Evolutionary conservation across 2,329 filamentous ascomycete species (phyloP), one percentile per base, ranked within the genome.

Genomic region (Alternaria novae-zelandiae): DNA sequence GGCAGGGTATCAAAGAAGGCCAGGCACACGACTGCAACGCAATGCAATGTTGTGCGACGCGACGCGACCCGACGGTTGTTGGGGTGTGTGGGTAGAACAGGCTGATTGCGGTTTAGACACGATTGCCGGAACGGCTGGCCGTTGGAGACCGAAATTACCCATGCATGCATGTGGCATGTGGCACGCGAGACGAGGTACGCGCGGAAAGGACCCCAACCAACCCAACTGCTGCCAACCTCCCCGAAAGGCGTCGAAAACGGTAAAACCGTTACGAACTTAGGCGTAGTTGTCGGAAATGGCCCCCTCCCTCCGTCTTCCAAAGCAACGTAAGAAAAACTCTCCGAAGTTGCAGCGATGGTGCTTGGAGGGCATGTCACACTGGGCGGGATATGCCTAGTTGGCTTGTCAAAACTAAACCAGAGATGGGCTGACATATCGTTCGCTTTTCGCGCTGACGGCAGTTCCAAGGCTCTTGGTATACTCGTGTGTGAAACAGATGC

Each of bases 281-380:
- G 36, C n/a, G n/a, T n/a, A 17, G 36, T 41, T 17, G 36, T 41
- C 36, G 36, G 36, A 41, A 41, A 41, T 3, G 36, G 36, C n/a
- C n/a, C 36, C 32, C 32, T 17, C 36, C 15, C 36, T 41, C 36
- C 36, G 28, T 51, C 28, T 6, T 21, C n/a, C 12, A 53, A 30
- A 51, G 49, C 17, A 23, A 21, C 36, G 32, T n/a, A 36, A 41
- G 10, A 23, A 41, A 53, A 36, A 41, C 15, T 41, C 20, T 21
- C 49, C 49, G 49, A 53, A n/a, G 49, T 41, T 53, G 49, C 49
- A 53, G 49, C 49, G 49, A 41, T 53, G 49, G 49, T 36, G 49
- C 30, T 41, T 53, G 49, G 49, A 51, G 49, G 28, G 20, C 17
- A 36, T 9, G 15, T 51, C 26, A 36, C 17, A 23, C 17, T 21